Base-by-base conservation (phyloP, 2,329 filamentous ascomycete species). In the Neophaeococcomyces aloes region DNA sequence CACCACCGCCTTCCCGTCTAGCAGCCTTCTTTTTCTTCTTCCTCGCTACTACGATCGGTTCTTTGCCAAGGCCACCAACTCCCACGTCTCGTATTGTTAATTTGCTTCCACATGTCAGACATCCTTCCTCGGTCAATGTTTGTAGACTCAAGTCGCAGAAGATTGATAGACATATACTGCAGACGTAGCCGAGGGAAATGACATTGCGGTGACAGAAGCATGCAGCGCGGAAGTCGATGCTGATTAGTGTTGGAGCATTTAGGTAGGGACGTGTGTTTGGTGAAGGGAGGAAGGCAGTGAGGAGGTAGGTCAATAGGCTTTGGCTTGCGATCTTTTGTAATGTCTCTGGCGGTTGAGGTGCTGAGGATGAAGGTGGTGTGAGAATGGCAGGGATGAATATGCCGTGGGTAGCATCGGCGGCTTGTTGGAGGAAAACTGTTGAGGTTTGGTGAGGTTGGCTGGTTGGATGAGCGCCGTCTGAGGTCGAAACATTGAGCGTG, bases 191-290 rank as follows among this genome's bases (percentile, higher is more conserved):
- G 1, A 88, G 78, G 63, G 95, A 86, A 33, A 98, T 82, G 15
- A 96, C 86, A 29, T 78, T 78, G 39, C 89, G 75, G 65, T 98
- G 91, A 61, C 91, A 98, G 67, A 98, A 98, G 61, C 91, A 98
- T 3, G 91, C 91, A n/a, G 93, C 89, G 33, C 91, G 79, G 61
- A 98, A 98, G 65, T 98, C 93, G 33, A 98, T 87, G 34, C 83
- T 80, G 44, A 88, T 83, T 29, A 86, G 81, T 6, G 83, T 86
- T 0, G 91, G 88, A 3, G 82, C 69, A 32, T 94, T 74, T 32
- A 98, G 68, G 46, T 81, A 75, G 35, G 73, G 63, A 7, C 80
- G 68, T 17, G 75, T 74, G 11, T 69, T 71, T 47, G 76, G 74
- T 56, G 91, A 82, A 0, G 87, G 81, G n/a, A 86, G 66, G 59